Base-by-base conservation (phyloP, 139 green algal species). In the Haematococcus lacustris region DNA sequence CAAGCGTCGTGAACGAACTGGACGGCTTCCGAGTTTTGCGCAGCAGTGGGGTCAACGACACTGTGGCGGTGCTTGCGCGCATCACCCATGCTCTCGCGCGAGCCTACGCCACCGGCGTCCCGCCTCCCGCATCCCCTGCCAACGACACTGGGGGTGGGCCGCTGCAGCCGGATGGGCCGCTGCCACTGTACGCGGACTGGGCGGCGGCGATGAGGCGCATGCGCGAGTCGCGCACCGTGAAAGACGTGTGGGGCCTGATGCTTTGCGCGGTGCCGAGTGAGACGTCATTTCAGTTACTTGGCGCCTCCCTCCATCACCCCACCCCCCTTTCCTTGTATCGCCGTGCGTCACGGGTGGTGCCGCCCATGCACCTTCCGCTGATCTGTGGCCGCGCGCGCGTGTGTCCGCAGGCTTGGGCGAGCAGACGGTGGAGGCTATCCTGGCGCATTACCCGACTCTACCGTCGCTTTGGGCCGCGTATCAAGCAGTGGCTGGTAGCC, bases 241-340 rank as follows among this genome's bases (percentile, higher is more conserved):
- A 59, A 6, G 57, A 70, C 32, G 61, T 83, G 70, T 83, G 66
- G 39, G 73, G 73, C 5, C 62, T 76, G 26, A 83, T 83, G 78
- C 73, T 83, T 30, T 76, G 67, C 38, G 41, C 69, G 2, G 73
- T 83, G 37, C 73, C 64, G 60, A 70, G 77, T 82, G 37, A 40
- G 73, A n/a, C n/a, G n/a, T n/a, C n/a, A n/a, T n/a, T n/a, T n/a
- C n/a, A n/a, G n/a, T n/a, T n/a, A n/a, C n/a, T n/a, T n/a, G n/a
- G n/a, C n/a, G n/a, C n/a, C n/a, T n/a, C n/a, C n/a, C n/a, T n/a
- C n/a, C n/a, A n/a, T n/a, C n/a, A n/a, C n/a, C n/a, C n/a, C n/a
- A n/a, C n/a, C n/a, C n/a, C n/a, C n/a, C n/a, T n/a, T n/a, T n/a
- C n/a, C n/a, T n/a, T n/a, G n/a, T n/a, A n/a, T n/a, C n/a, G n/a